Evolutionary conservation across 2,329 filamentous ascomycete species (phyloP), one percentile per base, ranked within the genome.

Genomic region (Calycina marina): DNA sequence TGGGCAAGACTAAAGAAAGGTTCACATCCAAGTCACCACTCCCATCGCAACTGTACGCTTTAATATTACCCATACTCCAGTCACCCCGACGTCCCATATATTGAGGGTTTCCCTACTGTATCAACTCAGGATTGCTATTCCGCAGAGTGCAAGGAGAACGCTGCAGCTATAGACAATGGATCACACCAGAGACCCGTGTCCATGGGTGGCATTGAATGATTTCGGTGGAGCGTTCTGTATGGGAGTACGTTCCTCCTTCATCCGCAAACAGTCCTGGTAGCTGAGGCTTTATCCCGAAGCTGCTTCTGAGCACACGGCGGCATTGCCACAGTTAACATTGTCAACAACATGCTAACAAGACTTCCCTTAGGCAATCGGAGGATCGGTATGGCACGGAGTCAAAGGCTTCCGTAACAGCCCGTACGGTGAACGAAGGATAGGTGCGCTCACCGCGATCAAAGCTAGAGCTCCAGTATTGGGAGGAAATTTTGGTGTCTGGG

Each of bases 401-500:
- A 98, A 98, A 64, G 90, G 86, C 38, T 90, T 84, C 62, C 67
- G 85, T 55, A 92, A 83, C 62, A 82, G 76, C 37, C 82, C 82
- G 22, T 84, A 93, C 57, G 90, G 90, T 56, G 90, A 98, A 66
- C 74, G 90, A 56, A 72, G 88, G 57, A 88, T 96, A 66, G 90
- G 90, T 56, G 83, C 90, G 47, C 70, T 98, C 61, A 94, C 88
- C 50, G 90, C 90, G 39, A 85, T 98, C 61, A 98, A 98, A 69
- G 86, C 90, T 54, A 80, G 90, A 54, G 90, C 90, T 25, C 90
- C 90, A 2, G 88, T 96, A 18, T 71, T 96, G 29, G 90, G 90
- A 52, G 90, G 90, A 51, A 98, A 98, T 67, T 98, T 96, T 50
- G 88, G 88, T 50, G 84, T 93, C 36, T 96, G 90, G 88, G 88